Percentiles rank a stretch among this genome's conserved stretches.
phyloP scores from a whole-genome alignment of 306 rosid species.

The Casuarina glauca region DNA sequence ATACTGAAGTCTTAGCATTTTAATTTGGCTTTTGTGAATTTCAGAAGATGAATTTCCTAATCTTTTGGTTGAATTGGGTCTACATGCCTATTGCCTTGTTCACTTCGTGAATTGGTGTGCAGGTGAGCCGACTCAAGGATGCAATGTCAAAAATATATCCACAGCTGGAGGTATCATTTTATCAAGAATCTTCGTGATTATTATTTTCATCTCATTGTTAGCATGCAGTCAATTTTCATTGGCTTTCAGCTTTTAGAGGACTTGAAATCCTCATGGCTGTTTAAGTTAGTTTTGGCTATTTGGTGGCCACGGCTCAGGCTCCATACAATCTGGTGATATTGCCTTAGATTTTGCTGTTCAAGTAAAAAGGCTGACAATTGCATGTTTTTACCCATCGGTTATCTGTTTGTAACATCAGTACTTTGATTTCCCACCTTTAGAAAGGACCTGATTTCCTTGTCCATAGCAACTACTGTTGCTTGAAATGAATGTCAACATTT shows the following conservation, averaged over 20 bases:
- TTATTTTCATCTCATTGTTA: not conserved
- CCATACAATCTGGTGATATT: not conserved
- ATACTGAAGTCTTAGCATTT: slow-evolving; percentile 2
- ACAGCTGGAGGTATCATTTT: slow-evolving; percentile 75
- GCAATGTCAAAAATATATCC: slow-evolving; percentile 84
- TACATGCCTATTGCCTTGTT: slow-evolving; percentile 25
- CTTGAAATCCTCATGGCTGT: not conserved
- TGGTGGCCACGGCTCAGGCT: not conserved
- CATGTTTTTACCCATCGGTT: not conserved
- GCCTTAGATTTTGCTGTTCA: not conserved
- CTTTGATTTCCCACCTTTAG: not conserved
- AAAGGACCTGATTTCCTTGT: not conserved
- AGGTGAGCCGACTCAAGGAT: slow-evolving; percentile 87
- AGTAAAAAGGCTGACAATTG: too few species aligned
- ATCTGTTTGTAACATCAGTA: not conserved
- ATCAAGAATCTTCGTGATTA: slow-evolving; percentile 3
- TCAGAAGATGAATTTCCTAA: not conserved
- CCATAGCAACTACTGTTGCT: not conserved
- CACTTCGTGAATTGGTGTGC: slow-evolving; percentile 34
- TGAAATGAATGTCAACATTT: not conserved
- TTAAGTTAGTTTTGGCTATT: not conserved
- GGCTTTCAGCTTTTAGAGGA: not conserved
- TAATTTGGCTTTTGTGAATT: slow-evolving; percentile 3
- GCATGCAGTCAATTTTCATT: not conserved
- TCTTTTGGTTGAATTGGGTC: slow-evolving; percentile 22